phyloP scores from a whole-genome alignment of 805 yeast genomes.

The Cyberlindnera meyerae region DNA sequence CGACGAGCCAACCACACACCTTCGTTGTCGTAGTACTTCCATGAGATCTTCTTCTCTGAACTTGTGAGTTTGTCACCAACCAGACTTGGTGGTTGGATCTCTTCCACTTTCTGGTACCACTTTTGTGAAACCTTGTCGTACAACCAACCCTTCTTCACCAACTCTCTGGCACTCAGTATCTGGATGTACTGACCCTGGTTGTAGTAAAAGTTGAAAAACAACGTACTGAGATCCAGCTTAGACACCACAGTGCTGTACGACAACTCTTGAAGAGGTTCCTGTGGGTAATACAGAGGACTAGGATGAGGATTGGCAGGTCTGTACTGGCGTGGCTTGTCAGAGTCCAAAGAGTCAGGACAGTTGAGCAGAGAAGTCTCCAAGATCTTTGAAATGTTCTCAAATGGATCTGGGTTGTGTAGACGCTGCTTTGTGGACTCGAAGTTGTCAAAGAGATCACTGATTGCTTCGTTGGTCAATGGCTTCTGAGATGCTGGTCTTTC shows the following conservation, averaged over 20 bases:
- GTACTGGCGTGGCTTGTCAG: constrained; percentile 71
- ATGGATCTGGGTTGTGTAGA: constrained; percentile 47
- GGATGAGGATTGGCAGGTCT: constrained; percentile 82
- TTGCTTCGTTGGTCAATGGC: constrained; percentile 1
- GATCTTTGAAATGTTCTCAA: constrained; percentile 47
- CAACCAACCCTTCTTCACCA: constrained; percentile 77
- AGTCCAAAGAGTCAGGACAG: constrained; percentile 91
- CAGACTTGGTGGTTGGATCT: constrained; percentile 21
- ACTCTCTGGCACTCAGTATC: constrained; percentile 74
- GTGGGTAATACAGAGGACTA: constrained; percentile 86
- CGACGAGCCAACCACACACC: constrained; percentile 61
- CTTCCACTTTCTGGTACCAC: constrained; percentile 73
- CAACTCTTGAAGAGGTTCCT: constrained; percentile 54
- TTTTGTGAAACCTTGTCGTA: constrained; percentile 67
- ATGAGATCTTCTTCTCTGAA: constrained; percentile 41
- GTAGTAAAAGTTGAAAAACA: constrained; percentile 90
- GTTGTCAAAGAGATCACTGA: constrained; percentile 18
- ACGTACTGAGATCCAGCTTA: constrained; percentile 79
- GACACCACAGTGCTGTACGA: constrained; percentile 56
- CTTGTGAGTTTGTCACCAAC: constrained; percentile 29
- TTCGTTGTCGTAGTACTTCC: constrained; percentile 85
- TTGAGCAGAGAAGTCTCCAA: constrained; percentile 76
- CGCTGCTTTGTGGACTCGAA: constrained; percentile 35
- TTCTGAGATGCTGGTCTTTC: constrained; percentile 1
- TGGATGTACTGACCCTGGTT: constrained; percentile 67